Evolutionary conservation across 345 rosid genomes (phyloP), one percentile per base, ranked within the genome.

Genomic region (Eucalyptus marginata): DNA sequence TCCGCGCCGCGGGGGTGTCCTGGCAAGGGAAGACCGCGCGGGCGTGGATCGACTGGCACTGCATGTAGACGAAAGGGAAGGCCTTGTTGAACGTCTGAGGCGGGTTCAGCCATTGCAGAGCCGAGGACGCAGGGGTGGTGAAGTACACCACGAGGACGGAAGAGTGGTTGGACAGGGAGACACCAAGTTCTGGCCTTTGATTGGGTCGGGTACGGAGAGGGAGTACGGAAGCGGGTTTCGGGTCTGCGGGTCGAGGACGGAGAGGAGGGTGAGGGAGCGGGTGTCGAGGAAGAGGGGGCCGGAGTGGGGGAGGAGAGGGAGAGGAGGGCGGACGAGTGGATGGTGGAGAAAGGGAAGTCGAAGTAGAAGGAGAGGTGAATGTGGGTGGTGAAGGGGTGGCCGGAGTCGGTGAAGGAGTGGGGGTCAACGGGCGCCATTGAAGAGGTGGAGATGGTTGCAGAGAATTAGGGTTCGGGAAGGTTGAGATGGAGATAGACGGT

Each of bases 1-100:
- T 89, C 68, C 99, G 92, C 18, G 98, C 98, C 4, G 98, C 99
- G 5, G 99, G 99, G 2, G 99, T 95, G 93, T 97, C 99, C 92
- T 96, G 99, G 91, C 98, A 96, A 5, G 99, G 99, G 91, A 96
- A 96, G 52, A 97, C 92, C n/a, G 99, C 94, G 66, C 97, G 97
- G 20, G 99, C 97, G 92, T 97, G 99, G 59, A 97, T 93, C 2
- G 97, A 87, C 59, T 97, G 99, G 86, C 99, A 97, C 91, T 97
- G 98, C 0, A 99, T 96, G 94, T 94, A 97, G 43, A 95, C 99
- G 86, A 94, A 97, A 27, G 97, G 98, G 54, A 91, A 93, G 25
- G 86, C 71, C 86, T 96, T 96, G 88, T 94, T 93, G 91, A 95
- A 96, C 9, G 99, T 96, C 62, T 96, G 97, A 0, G 92, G 95